phyloP scores from a whole-genome alignment of 768 basidiomycete genomes.

The Scleroderma citrinum region DNA sequence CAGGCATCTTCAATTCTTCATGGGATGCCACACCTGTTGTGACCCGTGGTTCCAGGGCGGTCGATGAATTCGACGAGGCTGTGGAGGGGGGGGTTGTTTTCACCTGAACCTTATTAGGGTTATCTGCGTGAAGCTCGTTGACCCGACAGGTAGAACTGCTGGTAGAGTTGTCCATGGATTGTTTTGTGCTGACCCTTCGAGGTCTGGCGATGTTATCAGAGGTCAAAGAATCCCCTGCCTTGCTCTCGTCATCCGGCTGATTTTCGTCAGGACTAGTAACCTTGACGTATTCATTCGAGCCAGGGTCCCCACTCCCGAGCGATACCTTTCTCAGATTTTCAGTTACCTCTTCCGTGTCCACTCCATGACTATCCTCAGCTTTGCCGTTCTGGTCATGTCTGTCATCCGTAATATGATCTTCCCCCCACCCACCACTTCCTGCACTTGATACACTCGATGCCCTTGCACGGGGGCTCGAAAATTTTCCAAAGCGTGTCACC shows the following conservation, averaged over 20 bases:
- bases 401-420: constrained; percentile 22
- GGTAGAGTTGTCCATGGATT: neutral
- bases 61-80: neutral
- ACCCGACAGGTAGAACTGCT: neutral
- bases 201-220: constrained; percentile 16
- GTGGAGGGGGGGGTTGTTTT: neutral
- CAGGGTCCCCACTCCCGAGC: constrained; percentile 29
- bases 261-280: constrained; percentile 29
- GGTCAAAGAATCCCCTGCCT: constrained; percentile 15
- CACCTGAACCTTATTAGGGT: neutral
- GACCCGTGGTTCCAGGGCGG: constrained; percentile 1
- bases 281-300: constrained; percentile 37
- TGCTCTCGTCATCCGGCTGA: constrained; percentile 18
- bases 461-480: constrained; percentile 12
- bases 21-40: constrained; percentile 17
- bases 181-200: constrained; percentile 11
- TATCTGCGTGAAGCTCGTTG: neutral
- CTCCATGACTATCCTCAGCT: constrained; percentile 31
- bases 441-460: constrained; percentile 22
- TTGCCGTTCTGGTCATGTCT: constrained; percentile 27
- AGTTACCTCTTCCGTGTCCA: constrained; percentile 14
- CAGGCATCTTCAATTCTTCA: constrained; percentile 41
- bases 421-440: constrained; percentile 34
- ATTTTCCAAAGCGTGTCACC: constrained; percentile 26
- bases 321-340: constrained; percentile 23